Percentiles rank a stretch among this genome's conserved stretches.
Conservation (phyloP, 768 basidiomycete species). For the Chiua virens region DNA sequence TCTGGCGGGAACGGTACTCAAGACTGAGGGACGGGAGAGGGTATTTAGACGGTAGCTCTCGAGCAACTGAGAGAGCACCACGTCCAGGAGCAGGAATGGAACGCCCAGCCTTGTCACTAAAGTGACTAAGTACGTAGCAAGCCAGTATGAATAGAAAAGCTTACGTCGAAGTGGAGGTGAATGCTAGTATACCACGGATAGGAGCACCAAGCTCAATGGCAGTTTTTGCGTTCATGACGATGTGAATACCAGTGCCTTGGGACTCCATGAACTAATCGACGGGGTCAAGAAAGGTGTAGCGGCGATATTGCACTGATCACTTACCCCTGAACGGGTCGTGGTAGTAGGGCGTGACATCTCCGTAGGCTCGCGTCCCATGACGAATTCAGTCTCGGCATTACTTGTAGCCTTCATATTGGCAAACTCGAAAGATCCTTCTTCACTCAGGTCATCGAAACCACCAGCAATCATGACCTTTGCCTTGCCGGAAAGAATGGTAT, state of each 20-base stretch:
- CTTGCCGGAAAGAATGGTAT: conserved; percentile 91
- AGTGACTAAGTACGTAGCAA: conserved; percentile 4
- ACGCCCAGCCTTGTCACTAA: conserved; percentile 96
- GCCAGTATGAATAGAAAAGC: conserved; percentile 28
- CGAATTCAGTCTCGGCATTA: conserved; percentile 95
- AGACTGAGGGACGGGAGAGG: conserved; percentile 80
- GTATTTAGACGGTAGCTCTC: conserved; percentile 78
- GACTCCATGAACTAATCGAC: conserved; percentile 87
- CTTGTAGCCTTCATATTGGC: conserved; percentile 99
- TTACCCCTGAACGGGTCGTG: conserved; percentile 89
- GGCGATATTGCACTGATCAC: conserved; percentile 24
- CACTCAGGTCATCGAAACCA: conserved; percentile 96
- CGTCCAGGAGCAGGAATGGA: conserved; percentile 96
- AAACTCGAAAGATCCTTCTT: conserved; percentile 98
- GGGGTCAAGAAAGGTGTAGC: conserved; percentile 1
- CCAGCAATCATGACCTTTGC: conserved; percentile 99
- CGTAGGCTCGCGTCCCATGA: conserved; percentile 98
- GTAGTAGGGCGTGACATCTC: conserved; percentile 99
- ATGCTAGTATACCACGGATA: conserved; percentile 90
- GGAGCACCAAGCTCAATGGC: conserved; percentile 93
- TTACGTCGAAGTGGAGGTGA: conserved; percentile 94
- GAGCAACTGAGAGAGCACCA: conserved; percentile 86
- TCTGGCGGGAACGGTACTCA: conserved; percentile 89
- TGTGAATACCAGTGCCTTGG: conserved; percentile 94
- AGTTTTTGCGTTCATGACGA: conserved; percentile 96